Evolutionary conservation across 768 basidiomycete species (phyloP).

Genomic region (Pleurotus sapidus): DNA sequence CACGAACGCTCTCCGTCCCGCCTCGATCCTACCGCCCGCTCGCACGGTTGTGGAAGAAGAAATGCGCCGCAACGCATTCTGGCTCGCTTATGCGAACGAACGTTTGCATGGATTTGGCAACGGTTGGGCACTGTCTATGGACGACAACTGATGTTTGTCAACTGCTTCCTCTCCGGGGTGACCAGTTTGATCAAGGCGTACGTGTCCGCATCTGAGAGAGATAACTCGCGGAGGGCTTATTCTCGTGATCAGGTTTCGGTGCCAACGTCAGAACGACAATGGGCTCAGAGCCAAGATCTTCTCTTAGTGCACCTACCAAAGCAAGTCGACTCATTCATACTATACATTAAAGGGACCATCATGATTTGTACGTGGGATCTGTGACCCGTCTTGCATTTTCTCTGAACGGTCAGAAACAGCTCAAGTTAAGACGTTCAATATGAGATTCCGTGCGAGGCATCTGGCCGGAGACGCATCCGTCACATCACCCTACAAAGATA

Average conservation of each 20-base stretch:
- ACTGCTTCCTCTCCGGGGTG: conserved; percentile 58
- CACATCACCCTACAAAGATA: conserved; percentile 34
- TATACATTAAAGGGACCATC: conserved; percentile 69
- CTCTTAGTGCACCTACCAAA: conserved; percentile 59
- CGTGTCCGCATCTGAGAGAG: conserved; percentile 15
- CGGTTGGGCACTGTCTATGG: conserved; percentile 68
- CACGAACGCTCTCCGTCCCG: conserved; percentile 50
- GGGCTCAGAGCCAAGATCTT: conserved; percentile 60
- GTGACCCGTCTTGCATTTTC: background rate
- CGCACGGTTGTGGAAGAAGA: conserved; percentile 67
- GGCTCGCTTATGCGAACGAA: conserved; percentile 69
- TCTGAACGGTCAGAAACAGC: conserved; percentile 22
- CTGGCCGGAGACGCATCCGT: conserved; percentile 56
- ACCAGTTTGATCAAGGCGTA: conserved; percentile 62
- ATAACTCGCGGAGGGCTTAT: background rate
- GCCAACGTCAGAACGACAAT: conserved; percentile 54
- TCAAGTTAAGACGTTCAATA: conserved; percentile 61
- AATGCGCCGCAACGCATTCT: conserved; percentile 69
- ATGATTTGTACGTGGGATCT: conserved; percentile 45
- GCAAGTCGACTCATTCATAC: conserved; percentile 66
- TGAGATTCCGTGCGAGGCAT: conserved; percentile 60
- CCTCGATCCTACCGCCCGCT: conserved; percentile 61
- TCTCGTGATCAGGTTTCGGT: conserved; percentile 38
- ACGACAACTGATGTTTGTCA: conserved; percentile 76
- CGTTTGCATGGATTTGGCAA: conserved; percentile 66